phyloP scores from a whole-genome alignment of 2,329 filamentous ascomycete species.

The Daldinia sp. region DNA sequence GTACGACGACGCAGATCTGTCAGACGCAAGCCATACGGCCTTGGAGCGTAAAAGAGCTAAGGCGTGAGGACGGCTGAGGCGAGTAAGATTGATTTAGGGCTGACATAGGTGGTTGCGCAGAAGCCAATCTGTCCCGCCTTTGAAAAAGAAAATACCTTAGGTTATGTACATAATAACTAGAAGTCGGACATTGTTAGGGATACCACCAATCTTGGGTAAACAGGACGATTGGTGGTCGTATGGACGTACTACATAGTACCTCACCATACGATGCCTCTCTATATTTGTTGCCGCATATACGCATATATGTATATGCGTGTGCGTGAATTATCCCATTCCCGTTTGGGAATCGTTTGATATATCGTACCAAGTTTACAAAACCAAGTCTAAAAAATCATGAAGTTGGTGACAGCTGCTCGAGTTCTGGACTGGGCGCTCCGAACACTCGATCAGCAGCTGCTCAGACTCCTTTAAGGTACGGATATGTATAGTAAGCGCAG shows the following conservation, averaged over 20 bases:
- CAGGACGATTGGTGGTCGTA: conserved; percentile 1
- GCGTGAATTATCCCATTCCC: conserved; percentile 12
- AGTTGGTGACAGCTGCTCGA: conserved; percentile 29
- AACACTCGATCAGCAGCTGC: conserved; percentile 38
- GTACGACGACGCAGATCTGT: conserved; percentile 40
- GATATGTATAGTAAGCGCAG: conserved; percentile 46
- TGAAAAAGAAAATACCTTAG: not conserved
- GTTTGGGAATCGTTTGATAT: conserved; percentile 32
- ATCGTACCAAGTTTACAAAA: conserved; percentile 9
- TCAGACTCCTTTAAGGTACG: conserved; percentile 19
- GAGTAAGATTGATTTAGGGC: conserved; percentile 42
- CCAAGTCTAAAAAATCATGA: conserved; percentile 27
- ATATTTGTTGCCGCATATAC: conserved; percentile 21
- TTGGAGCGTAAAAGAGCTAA: conserved; percentile 33
- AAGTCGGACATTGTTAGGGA: conserved; percentile 14
- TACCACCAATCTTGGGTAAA: conserved; percentile 17
- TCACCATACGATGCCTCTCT: conserved; percentile 5
- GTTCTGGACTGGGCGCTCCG: conserved; percentile 23
- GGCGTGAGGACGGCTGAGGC: conserved; percentile 34
- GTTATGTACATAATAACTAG: not conserved
- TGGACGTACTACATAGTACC: not conserved
- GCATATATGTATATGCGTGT: conserved; percentile 1
- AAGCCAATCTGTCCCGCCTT: conserved; percentile 14
- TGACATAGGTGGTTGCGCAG: conserved; percentile 38
- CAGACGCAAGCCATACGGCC: conserved; percentile 37